Evolutionary conservation across 1,139 yeast genomes (phyloP).

Genomic region (Kluyveromyces sp.): DNA sequence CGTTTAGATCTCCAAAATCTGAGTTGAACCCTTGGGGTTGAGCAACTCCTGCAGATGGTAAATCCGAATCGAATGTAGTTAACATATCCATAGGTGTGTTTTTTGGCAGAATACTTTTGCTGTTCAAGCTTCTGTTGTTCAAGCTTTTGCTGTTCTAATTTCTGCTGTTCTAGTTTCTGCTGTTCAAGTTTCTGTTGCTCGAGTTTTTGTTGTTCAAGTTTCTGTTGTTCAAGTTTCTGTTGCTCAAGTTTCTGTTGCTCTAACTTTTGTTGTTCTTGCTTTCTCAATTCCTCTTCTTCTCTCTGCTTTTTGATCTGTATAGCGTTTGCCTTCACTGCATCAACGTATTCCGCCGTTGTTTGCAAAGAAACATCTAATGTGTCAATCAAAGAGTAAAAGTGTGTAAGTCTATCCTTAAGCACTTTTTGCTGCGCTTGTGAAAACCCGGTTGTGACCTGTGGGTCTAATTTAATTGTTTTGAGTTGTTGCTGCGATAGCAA

Average conservation of each 20-base stretch:
- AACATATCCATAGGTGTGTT: slow-evolving; percentile 15
- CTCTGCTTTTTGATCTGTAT: slow-evolving; percentile 19
- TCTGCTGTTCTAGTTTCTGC: slow-evolving; percentile 10
- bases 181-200: slow-evolving; percentile 11
- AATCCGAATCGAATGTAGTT: slow-evolving; percentile 12
- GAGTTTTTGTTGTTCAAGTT: slow-evolving; percentile 8
- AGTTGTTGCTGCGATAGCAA: slow-evolving; percentile 30
- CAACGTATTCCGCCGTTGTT: slow-evolving; percentile 30
- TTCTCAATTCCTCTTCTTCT: slow-evolving; percentile 23
- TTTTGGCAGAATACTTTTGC: slow-evolving; percentile 3
- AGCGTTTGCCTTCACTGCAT: slow-evolving; percentile 24
- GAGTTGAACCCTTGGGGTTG: slow-evolving; percentile 9
- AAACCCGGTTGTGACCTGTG: slow-evolving; percentile 23
- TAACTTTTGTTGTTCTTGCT: slow-evolving; percentile 16
- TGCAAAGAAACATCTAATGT: slow-evolving; percentile 31
- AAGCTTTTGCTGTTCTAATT: slow-evolving; percentile 7
- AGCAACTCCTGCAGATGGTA: slow-evolving; percentile 1
- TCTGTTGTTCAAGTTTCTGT: slow-evolving; percentile 12
- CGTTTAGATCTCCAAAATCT: slow-evolving; percentile 21
- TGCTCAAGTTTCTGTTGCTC: slow-evolving; percentile 15
- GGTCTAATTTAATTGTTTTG: slow-evolving; percentile 27
- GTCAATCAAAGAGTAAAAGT: slow-evolving; percentile 31
- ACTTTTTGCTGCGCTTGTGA: slow-evolving; percentile 19
- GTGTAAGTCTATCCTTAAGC: slow-evolving; percentile 23
- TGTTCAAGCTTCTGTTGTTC: slow-evolving; percentile 15